Evolutionary conservation across 2,329 filamentous ascomycete genomes (phyloP), one percentile per base, ranked within the genome.

Genomic region (Cladosporium cucumerinum): DNA sequence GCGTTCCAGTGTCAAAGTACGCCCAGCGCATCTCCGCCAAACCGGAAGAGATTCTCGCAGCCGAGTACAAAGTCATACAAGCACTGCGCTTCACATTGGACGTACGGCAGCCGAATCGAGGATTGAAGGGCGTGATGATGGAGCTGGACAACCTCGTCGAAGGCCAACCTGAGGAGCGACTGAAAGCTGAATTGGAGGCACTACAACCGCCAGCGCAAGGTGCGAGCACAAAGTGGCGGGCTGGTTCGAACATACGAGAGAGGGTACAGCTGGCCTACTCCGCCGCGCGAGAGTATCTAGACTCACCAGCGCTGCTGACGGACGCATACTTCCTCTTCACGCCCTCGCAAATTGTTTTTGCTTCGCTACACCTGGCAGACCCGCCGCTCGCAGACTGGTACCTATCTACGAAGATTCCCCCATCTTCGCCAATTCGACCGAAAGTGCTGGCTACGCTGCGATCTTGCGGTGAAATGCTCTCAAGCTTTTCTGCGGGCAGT

Each of bases 301-400:
- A 81, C 48, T 89, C 88, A 63, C 90, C 91, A 65, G 91, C 93
- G 0, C 81, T 96, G 59, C 84, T 97, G 67, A 97, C 94, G 28
- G 95, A 99, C 72, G 93, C 87, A n/a, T 98, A 98, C 80, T 97
- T 98, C 79, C 89, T 97, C 77, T 98, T 91, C 79, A 94, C 94
- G 0, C 95, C 95, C 0, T 90, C 91, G 26, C 95, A 99, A 77
- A 96, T 98, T 75, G 93, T 93, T 88, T 84, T 98, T 66, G 89
- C 92, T 0, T 88, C 93, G 0, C 79, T 97, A 30, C 82, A 89
- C 16, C 84, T 96, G 60, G 91, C 89, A 0, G 94, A 98, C 74
- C 79, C 82, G 48, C 85, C 84, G 0, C 79, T 95, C 74, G 76
- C 78, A 0, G 65, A 73, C n/a, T 81, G 82, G 70, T 83, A 81